A percentile compares a stretch with the other conserved stretches of the same genome.
Evolutionary conservation across 371 early-diverging fungal genomes (phyloP).

Genomic region (Mucor piriformis): DNA sequence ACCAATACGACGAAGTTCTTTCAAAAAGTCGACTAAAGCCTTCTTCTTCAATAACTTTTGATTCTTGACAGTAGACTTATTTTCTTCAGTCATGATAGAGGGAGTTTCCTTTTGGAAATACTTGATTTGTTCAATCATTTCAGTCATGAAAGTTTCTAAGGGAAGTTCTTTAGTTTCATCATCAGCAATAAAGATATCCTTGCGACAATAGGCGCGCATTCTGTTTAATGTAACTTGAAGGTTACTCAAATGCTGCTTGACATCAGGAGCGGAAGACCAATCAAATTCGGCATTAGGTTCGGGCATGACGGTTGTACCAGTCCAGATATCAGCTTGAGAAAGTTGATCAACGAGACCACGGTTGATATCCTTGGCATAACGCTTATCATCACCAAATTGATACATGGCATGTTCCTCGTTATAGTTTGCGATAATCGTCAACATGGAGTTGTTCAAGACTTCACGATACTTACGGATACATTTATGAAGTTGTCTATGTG

Average conservation of each 20-base stretch:
- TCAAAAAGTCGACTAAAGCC: conserved; percentile 85
- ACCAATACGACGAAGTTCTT: conserved; percentile 80
- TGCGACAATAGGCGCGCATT: conserved; percentile 37
- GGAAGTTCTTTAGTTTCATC: conserved; percentile 28
- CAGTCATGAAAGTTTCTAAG: conserved; percentile 52
- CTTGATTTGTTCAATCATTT: conserved; percentile 56
- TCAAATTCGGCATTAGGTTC: conserved; percentile 6
- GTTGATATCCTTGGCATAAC: conserved; percentile 41
- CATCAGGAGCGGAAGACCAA: conserved; percentile 20
- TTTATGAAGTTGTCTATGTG: conserved; percentile 89
- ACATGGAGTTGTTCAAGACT: conserved; percentile 70
- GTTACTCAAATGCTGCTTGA: conserved; percentile 42
- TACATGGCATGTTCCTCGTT: conserved; percentile 60
- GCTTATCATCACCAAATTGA: conserved; percentile 56
- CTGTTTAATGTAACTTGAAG: conserved; percentile 38
- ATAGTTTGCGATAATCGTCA: conserved; percentile 72
- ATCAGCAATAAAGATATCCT: conserved; percentile 35
- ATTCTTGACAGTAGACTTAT: conserved; percentile 69
- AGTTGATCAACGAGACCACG: conserved; percentile 41
- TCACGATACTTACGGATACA: conserved; percentile 87
- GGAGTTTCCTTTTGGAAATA: conserved; percentile 70
- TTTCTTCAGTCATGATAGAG: conserved; percentile 64
- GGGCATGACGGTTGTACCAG: conserved; percentile 22
- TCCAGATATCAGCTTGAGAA: conserved; percentile 34
- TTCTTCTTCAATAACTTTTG: conserved; percentile 85